Evolutionary conservation across 306 rosid genomes (phyloP).

Genomic region (Castanea mollissima): DNA sequence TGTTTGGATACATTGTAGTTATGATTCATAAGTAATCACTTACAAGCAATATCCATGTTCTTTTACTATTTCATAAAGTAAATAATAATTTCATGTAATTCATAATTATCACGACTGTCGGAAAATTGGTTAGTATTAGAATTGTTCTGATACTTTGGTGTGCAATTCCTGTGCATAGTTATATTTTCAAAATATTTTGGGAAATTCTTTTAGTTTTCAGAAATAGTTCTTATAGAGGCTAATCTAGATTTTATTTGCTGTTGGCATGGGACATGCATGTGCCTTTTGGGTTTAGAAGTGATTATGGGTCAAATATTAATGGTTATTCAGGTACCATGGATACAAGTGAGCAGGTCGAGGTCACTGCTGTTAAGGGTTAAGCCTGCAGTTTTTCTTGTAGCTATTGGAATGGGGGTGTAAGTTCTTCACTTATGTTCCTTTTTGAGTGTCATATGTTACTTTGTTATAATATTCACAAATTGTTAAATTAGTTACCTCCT

Average conservation of each 20-base stretch:
- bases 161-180: not conserved
- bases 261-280: not conserved
- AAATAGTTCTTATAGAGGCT: not conserved
- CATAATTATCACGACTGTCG: not conserved
- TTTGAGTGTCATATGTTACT: conserved; percentile 1
- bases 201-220: not conserved
- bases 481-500: not conserved
- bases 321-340: conserved; percentile 87
- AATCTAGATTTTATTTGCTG: not conserved
- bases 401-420: conserved; percentile 88
- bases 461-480: conserved; percentile 6
- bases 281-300: conserved; percentile 1
- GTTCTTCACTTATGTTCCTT: conserved; percentile 21
- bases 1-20: not conserved
- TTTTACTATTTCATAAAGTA: not conserved
- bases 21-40: not conserved
- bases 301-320: conserved; percentile 22
- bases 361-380: conserved; percentile 73
- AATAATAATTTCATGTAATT: not conserved
- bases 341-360: conserved; percentile 90
- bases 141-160: not conserved
- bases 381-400: conserved; percentile 74
- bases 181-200: not conserved
- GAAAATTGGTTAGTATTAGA: not conserved
- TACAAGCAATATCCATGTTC: not conserved